Base-by-base conservation (phyloP, 441 rosid species). In the Arabidopsis lyrata region DNA sequence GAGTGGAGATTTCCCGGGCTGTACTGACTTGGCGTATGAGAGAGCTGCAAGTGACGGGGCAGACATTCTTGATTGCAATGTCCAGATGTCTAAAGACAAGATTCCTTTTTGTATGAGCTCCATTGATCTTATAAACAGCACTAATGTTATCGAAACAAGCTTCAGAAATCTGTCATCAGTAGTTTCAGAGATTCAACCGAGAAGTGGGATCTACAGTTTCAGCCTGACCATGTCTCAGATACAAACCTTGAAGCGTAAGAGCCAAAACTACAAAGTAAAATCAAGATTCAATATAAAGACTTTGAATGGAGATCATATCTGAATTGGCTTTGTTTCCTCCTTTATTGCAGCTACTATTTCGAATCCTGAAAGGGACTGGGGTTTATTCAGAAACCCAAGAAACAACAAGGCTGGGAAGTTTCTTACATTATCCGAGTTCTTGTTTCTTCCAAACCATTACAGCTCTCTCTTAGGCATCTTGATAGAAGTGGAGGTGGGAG, bases 1-100 rank as follows among this genome's bases (percentile, higher is more conserved):
- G 34, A 87, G 88, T 79, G 88, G 88, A 52, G 87, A 85, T 66
- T 85, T 69, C 76, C 78, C 87, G 10, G 79, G 78, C 48, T 77
- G 88, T 77, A 87, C 85, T 22, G 77, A 85, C 71, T 54, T 66
- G 74, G 91, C 88, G 13, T 87, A 87, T 74, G n/a, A 56, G 63
- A 76, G 34, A 68, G 91, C 88, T 66, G 78, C 73, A 54, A 11
- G 35, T 0, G 84, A 87, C 8, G 86, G 86, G 12, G 81, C 68
- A 56, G 83, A 87, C 65, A 42, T 87, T 76, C 53, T 87, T 39
- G 88, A 87, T 70, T 87, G 88, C 57, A 74, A 78, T 49, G 85
- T 85, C 60, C 90, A 85, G 80, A 83, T 85, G 77, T 77, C 90
- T 7, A 71, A 68, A 68, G 88, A 83, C 67, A 78, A 80, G 65